These are phyloP conservation scores for Tylopilus sp. DNA, from an alignment of 768 basidiomycete genomes.

Conservation along the genomic window DNA sequence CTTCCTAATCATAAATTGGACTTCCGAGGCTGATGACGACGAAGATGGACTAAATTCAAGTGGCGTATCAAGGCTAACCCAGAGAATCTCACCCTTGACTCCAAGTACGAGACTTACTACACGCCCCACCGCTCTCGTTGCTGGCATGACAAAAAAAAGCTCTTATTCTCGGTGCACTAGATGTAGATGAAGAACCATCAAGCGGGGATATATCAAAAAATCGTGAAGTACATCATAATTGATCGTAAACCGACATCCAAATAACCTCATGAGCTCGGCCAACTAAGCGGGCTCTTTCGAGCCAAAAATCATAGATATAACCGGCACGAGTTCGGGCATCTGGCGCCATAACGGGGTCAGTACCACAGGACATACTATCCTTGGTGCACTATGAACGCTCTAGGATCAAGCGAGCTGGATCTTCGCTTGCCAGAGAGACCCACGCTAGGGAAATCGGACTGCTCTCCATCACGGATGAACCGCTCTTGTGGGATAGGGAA, in stretches of 20 bases:
- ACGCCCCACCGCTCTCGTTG: too few relatives aligned
- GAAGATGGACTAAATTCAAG: too few relatives aligned
- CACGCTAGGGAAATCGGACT: constrained; percentile 35
- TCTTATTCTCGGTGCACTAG: too few relatives aligned
- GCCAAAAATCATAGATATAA: not conserved
- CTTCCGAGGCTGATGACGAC: too few relatives aligned
- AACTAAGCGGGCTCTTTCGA: not conserved
- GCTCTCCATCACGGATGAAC: constrained; percentile 27
- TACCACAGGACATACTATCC: not conserved
- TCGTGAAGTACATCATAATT: not conserved
- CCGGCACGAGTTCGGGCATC: not conserved
- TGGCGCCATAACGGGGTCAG: not conserved
- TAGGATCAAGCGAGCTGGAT: constrained; percentile 37
- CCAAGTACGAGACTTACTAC: too few relatives aligned
- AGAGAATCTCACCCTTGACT: too few relatives aligned
- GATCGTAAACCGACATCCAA: not conserved
- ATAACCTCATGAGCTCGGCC: not conserved
- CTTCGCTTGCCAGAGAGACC: constrained; percentile 34
- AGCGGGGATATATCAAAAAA: not conserved
- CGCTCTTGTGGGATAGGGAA: constrained; percentile 30
- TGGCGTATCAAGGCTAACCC: too few relatives aligned
- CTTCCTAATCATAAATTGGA: too few relatives aligned
- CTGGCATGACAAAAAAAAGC: too few relatives aligned
- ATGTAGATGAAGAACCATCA: too few relatives aligned
- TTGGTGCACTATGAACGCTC: constrained; percentile 37